Evolutionary conservation across 371 early-diverging fungal species (phyloP).

Genomic region (Mucor circinelloides): DNA sequence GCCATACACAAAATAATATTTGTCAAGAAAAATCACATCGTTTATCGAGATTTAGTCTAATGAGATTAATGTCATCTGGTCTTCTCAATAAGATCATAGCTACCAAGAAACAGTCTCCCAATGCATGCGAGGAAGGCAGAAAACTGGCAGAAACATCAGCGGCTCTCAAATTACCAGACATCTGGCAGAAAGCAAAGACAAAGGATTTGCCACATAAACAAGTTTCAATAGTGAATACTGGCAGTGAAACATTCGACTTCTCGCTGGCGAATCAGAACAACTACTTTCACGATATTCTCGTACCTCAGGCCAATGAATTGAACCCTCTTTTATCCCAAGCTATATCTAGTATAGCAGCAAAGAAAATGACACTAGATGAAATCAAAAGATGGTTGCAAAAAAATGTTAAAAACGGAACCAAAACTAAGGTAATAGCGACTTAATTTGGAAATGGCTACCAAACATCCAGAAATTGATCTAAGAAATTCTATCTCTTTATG

Average conservation of each 20-base stretch:
- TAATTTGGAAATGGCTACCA: neutral
- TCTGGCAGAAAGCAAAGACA: neutral
- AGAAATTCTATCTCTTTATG: neutral
- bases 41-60: neutral
- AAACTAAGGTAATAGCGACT: neutral
- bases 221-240: neutral
- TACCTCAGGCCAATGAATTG: neutral
- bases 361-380: neutral
- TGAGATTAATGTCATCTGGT: neutral
- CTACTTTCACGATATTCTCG: neutral
- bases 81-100: neutral
- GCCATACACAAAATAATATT: neutral
- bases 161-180: conserved; percentile 1
- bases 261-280: neutral
- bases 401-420: neutral
- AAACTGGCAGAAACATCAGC: neutral
- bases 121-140: neutral
- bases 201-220: neutral
- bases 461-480: neutral
- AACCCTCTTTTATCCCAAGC: neutral
- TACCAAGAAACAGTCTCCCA: neutral
- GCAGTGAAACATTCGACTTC: neutral
- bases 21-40: neutral
- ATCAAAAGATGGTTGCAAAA: neutral
- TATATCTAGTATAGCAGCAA: neutral